Evolutionary conservation across 2,329 filamentous ascomycete genomes (phyloP).

Genomic region (Dactylonectria macrodidyma): DNA sequence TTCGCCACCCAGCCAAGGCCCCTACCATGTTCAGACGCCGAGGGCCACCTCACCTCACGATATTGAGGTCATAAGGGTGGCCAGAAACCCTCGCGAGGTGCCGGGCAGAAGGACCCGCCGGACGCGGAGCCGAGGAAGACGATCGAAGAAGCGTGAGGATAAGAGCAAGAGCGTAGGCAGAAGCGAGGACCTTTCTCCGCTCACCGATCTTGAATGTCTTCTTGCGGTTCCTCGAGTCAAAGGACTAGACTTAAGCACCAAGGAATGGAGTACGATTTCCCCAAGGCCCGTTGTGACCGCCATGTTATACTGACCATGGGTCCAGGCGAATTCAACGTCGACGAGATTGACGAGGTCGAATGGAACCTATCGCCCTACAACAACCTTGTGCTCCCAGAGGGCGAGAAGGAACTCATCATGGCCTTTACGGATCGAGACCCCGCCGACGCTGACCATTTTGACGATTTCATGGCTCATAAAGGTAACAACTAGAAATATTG

Average conservation of each 20-base stretch:
- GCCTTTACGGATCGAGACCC: conserved; percentile 19
- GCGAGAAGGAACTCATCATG: conserved; percentile 18
- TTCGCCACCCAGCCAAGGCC: too few relatives aligned
- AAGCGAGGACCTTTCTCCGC: neutral
- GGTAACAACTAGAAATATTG: neutral
- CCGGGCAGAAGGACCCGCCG: neutral
- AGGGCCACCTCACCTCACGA: too few relatives aligned
- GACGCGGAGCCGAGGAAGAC: neutral
- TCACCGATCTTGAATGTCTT: conserved; percentile 20
- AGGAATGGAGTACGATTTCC: conserved; percentile 13
- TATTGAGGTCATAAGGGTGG: too few relatives aligned
- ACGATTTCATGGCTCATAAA: conserved; percentile 25
- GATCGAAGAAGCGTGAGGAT: neutral
- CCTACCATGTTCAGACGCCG: too few relatives aligned
- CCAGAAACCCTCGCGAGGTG: too few relatives aligned
- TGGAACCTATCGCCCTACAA: conserved; percentile 22
- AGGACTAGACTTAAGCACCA: conserved; percentile 18
- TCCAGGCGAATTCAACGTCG: conserved; percentile 7
- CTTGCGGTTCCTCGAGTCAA: conserved; percentile 16
- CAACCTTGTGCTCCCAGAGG: conserved; percentile 9
- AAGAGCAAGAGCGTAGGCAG: neutral
- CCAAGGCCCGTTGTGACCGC: neutral
- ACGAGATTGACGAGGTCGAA: neutral
- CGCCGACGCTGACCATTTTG: conserved; percentile 7
- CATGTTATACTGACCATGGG: neutral